Percentiles rank a stretch among this genome's conserved stretches.
These are phyloP conservation scores for Lablab purpureus DNA, from an alignment of 306 rosid genomes.

Conservation along the genomic window DNA sequence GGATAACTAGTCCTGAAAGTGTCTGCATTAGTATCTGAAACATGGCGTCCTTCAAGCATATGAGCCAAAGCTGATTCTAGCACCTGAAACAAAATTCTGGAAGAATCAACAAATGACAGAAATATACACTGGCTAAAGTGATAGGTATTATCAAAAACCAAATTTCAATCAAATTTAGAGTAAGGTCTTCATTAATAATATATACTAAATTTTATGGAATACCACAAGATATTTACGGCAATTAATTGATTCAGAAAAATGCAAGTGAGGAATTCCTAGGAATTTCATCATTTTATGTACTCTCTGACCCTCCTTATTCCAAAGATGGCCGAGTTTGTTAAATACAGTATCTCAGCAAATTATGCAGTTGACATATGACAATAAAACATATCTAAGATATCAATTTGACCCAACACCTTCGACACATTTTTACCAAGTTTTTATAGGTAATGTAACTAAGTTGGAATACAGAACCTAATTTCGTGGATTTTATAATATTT, in stretches of 20 bases:
- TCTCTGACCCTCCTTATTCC: background rate
- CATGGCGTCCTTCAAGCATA: slow-evolving; percentile 87
- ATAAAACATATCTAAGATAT: background rate
- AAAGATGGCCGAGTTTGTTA: background rate
- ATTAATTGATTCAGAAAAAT: slow-evolving; percentile 26
- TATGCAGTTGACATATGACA: slow-evolving; percentile 9
- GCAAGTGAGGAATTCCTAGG: slow-evolving; percentile 10
- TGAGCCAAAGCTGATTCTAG: slow-evolving; percentile 78
- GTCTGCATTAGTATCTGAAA: slow-evolving; percentile 60
- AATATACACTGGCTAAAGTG: slow-evolving; percentile 4
- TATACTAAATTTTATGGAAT: background rate
- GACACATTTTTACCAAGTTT: slow-evolving; percentile 18
- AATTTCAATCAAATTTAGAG: slow-evolving; percentile 12
- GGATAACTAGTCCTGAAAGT: slow-evolving; percentile 53
- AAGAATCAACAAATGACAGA: slow-evolving; percentile 32
- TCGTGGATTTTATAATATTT: slow-evolving; percentile 9
- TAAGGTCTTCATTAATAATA: background rate
- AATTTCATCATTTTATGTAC: slow-evolving; percentile 22
- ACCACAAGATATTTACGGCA: slow-evolving; percentile 13
- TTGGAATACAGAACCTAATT: slow-evolving; percentile 29
- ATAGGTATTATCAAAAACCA: background rate
- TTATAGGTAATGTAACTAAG: slow-evolving; percentile 8
- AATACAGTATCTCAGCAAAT: background rate
- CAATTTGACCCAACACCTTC: slow-evolving; percentile 21
- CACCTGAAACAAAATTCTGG: slow-evolving; percentile 60